Base-by-base conservation (phyloP, 345 rosid genomes). In the Camelina neglecta region DNA sequence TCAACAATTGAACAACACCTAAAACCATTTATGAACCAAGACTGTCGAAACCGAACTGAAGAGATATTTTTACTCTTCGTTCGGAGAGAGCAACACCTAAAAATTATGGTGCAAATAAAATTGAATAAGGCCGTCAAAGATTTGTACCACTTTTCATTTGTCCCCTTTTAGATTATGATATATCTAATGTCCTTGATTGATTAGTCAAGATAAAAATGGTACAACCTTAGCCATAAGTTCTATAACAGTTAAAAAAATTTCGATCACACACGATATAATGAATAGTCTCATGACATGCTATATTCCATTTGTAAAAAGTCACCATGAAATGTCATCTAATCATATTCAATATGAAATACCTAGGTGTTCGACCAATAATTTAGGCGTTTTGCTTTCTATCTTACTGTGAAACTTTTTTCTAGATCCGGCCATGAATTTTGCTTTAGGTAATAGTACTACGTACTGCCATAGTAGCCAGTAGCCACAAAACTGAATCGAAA, bases 401-500 rank as follows among this genome's bases (percentile, higher is more conserved):
- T 20, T n/a, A 11, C 11, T 1, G 18, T 16, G 64, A 36, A 59
- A 35, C 8, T 39, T 10, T 6, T 59, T 33, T 3, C 1, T 21
- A 21, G 33, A 21, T 18, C 29, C 18, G 18, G 18, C 18, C 12
- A 61, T 21, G 66, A 61, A 41, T 61, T 33, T 39, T 41, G 18
- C 20, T 41, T 39, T 41, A 21, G n/a, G 64, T 11, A 18, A 42
- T 58, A 15, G 11, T 58, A 58, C 10, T 60, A 38, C 15, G 12
- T n/a, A 39, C 44, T 39, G 10, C 12, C 11, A 11, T 21, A 60
- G 6, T 36, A 36, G 60, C 24, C 72, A 54, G 24, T 38, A 69
- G 51, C 73, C 64, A 69, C 63, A 39, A 42, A 54, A 51, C 16
- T 69, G 42, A 24, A 15, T 15, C 11, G 64, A 41, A 56, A 44